These are phyloP conservation scores for Psilocybe tampanensis DNA, from an alignment of 768 basidiomycete species.

Conservation along the genomic window DNA sequence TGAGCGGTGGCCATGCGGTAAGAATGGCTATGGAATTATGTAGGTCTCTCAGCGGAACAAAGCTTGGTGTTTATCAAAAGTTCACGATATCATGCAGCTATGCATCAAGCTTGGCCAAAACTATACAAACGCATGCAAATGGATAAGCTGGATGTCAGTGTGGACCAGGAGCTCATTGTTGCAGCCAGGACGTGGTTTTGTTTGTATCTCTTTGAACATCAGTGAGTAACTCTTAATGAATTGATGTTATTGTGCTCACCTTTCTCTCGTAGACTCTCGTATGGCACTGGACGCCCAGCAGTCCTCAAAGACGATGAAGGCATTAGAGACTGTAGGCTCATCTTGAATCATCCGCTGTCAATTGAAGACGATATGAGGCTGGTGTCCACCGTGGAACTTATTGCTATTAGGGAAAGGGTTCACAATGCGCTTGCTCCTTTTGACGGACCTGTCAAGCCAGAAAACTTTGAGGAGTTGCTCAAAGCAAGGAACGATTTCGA, in stretches of 20 bases:
- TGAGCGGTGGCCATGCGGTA: constrained; percentile 95
- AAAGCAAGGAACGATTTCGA: constrained; percentile 79
- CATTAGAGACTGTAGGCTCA: constrained; percentile 75
- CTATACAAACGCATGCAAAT: constrained; percentile 78
- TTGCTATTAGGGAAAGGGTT: constrained; percentile 84
- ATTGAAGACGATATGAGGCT: constrained; percentile 95
- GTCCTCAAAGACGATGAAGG: constrained; percentile 93
- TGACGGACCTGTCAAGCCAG: constrained; percentile 72
- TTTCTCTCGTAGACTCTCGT: constrained; percentile 70
- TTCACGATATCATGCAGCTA: constrained; percentile 45
- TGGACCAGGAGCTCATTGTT: constrained; percentile 80
- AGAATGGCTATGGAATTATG: constrained; percentile 95
- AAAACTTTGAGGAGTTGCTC: constrained; percentile 71
- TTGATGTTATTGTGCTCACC: not conserved
- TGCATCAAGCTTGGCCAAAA: constrained; percentile 91
- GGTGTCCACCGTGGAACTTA: constrained; percentile 92
- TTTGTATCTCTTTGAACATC: constrained; percentile 91
- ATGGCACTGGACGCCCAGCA: constrained; percentile 91
- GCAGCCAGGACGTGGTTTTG: constrained; percentile 92
- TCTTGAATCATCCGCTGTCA: constrained; percentile 85
- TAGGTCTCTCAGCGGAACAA: constrained; percentile 41
- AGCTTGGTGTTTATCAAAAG: not conserved
- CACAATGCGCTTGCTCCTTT: constrained; percentile 82
- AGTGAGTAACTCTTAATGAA: constrained; percentile 56
- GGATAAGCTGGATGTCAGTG: constrained; percentile 54